Evolutionary conservation across 2,329 filamentous ascomycete genomes (phyloP).

Genomic region (Colletotrichum trifolii): DNA sequence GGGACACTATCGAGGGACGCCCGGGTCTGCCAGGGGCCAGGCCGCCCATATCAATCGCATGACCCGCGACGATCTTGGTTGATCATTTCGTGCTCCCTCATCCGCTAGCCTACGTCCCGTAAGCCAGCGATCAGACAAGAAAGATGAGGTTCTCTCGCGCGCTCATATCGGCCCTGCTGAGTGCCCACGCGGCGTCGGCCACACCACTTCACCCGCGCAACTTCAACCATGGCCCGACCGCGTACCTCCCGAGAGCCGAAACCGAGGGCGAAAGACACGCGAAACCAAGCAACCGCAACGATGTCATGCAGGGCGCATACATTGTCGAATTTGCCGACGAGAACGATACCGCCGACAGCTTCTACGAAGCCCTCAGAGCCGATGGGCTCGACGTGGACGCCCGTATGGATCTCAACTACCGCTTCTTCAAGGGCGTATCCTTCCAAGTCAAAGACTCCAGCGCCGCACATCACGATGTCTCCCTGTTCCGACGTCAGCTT

Average conservation of each 20-base stretch:
- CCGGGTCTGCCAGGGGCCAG: not conserved
- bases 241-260: not conserved
- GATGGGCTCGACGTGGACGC: constrained; percentile 35
- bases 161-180: constrained; percentile 15
- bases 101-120: not conserved
- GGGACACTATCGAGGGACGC: no score
- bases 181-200: constrained; percentile 3
- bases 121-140: constrained; percentile 16
- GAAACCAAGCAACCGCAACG: not conserved
- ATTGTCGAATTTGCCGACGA: constrained; percentile 42
- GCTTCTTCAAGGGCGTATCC: constrained; percentile 42
- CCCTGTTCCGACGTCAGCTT: constrained; percentile 35
- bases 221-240: not conserved
- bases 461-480: constrained; percentile 38
- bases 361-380: constrained; percentile 34
- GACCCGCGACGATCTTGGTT: not conserved
- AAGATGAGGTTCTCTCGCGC: constrained; percentile 24
- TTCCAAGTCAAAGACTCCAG: constrained; percentile 41
- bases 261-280: not conserved
- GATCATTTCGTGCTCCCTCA: not conserved
- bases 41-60: constrained; percentile 2
- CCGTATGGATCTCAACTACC: constrained; percentile 39
- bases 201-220: constrained; percentile 25
- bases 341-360: constrained; percentile 26
- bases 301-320: constrained; percentile 39